A percentile compares a stretch with the other conserved stretches of the same genome.
These are phyloP conservation scores for Xylaria scruposa DNA, from an alignment of 495 filamentous ascomycete species.

Conservation along the genomic window DNA sequence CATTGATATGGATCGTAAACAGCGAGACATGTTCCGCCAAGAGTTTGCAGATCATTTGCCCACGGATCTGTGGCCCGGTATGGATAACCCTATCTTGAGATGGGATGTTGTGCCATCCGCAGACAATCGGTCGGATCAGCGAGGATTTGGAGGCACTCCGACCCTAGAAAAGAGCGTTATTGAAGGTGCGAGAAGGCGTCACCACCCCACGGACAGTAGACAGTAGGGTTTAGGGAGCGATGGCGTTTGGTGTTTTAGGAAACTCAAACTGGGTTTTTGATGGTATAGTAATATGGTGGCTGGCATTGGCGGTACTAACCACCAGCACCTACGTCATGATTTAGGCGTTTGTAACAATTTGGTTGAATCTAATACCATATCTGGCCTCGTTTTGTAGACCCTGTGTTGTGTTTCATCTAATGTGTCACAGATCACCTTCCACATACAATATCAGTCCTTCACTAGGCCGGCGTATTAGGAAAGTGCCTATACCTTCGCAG, in stretches of 20 bases:
- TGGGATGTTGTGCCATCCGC: conserved; percentile 52
- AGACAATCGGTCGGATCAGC: conserved; percentile 31
- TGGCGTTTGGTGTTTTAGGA: conserved; percentile 4
- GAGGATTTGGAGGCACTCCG: conserved; percentile 23
- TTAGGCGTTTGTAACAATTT: conserved; percentile 41
- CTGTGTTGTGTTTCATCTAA: not conserved
- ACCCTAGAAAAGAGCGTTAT: conserved; percentile 39
- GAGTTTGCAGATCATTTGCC: conserved; percentile 89
- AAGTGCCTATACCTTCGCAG: not conserved
- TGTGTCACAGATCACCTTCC: not conserved
- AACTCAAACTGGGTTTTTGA: not conserved
- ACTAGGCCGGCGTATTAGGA: not conserved
- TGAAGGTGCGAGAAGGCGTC: conserved; percentile 30
- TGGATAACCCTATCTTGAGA: conserved; percentile 47
- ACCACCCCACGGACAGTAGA: conserved; percentile 5
- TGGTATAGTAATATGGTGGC: not conserved
- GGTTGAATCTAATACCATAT: conserved; percentile 42
- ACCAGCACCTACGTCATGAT: not conserved
- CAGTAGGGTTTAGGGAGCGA: conserved; percentile 6
- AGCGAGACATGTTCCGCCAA: conserved; percentile 77
- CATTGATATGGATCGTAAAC: conserved; percentile 72
- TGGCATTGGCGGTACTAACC: conserved; percentile 12
- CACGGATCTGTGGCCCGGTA: conserved; percentile 86
- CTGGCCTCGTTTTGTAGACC: not conserved
- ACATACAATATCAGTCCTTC: not conserved